A percentile compares a stretch with the other conserved stretches of the same genome.
Conservation (phyloP, 2,329 filamentous ascomycete species). For the Pseudocercospora crystallina region DNA sequence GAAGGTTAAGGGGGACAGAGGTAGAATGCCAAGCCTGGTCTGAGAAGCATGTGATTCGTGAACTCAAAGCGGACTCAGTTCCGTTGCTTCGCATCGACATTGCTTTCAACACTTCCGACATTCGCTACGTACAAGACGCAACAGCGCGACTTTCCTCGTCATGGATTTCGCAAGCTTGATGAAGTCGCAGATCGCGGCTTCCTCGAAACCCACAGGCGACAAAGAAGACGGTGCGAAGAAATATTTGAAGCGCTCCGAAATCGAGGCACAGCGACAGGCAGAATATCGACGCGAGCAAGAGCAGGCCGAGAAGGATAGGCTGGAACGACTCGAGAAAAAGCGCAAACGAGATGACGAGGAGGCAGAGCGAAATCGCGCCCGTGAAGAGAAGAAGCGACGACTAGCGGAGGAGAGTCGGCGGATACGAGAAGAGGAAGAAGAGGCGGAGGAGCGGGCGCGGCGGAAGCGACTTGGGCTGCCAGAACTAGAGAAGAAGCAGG, state of each 20-base stretch:
- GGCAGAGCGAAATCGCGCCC: slow-evolving; percentile 63
- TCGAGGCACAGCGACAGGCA: slow-evolving; percentile 77
- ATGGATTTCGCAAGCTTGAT: slow-evolving; percentile 98
- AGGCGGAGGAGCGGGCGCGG: slow-evolving; percentile 68
- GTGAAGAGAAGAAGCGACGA: slow-evolving; percentile 78
- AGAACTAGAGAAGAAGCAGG: slow-evolving; percentile 59
- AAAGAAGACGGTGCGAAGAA: slow-evolving; percentile 57
- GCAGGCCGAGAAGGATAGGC: slow-evolving; percentile 68
- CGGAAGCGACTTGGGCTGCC: slow-evolving; percentile 79
- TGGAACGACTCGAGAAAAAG: slow-evolving; percentile 71
- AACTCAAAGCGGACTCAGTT: too few species aligned
- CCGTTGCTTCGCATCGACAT: too few species aligned
- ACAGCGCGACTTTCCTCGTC: slow-evolving; percentile 25
- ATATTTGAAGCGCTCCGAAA: slow-evolving; percentile 79
- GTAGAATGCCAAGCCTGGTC: too few species aligned
- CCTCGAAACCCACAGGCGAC: slow-evolving; percentile 61
- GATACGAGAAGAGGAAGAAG: slow-evolving; percentile 70
- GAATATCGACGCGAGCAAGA: slow-evolving; percentile 82
- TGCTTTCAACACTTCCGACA: background rate
- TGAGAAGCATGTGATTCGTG: too few species aligned
- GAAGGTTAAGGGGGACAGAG: too few species aligned
- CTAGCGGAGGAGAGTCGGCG: slow-evolving; percentile 77
- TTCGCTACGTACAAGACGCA: background rate
- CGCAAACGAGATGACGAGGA: slow-evolving; percentile 88
- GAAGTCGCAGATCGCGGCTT: slow-evolving; percentile 76